Base-by-base conservation (phyloP, 306 rosid genomes). In the Morella rubra region DNA sequence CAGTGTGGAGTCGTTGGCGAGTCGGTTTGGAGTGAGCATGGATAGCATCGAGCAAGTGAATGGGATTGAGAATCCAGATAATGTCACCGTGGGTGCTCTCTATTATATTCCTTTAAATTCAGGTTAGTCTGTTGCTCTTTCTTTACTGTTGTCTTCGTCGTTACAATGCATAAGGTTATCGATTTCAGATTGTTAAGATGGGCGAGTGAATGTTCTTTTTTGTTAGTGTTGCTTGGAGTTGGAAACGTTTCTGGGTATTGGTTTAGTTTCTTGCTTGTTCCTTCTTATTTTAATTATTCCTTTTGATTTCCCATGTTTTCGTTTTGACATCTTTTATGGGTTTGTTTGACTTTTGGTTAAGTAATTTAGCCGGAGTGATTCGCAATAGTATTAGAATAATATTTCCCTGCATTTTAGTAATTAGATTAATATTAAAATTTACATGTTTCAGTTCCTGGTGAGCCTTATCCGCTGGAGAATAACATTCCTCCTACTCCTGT, bases 11-110 rank as follows among this genome's bases (percentile, higher is more conserved):
- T 89, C 97, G 51, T 77, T 95, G 83, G 92, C 99, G 2, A 92
- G 99, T 59, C 81, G 99, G 56, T 95, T 95, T 69, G 99, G 99
- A 65, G 97, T 95, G 66, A 95, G 97, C 66, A 95, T 95, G 99
- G 97, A 87, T 85, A 92, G 88, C 65, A 92, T 95, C 77, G 99
- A 95, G 87, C 73, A 54, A 42, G 88, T 92, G 7, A 95, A 95
- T 85, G 96, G 91, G 66, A 87, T 95, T 54, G 81, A 32, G 37
- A 82, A 86, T 85, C 97, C 97, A 37, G 91, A 90, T 82, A 95
- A 95, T 87, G 93, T 88, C 71, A 87, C 97, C 51, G 91, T 85
- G 10, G 97, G 93, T 68, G 88, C 97, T 44, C 85, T 95, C 45
- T 95, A 88, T 91, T 92, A 89, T 79, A 85, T 95, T 24, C 99